Conservation (phyloP, 2,329 filamentous ascomycete species). For the Pyrenophora teres region DNA sequence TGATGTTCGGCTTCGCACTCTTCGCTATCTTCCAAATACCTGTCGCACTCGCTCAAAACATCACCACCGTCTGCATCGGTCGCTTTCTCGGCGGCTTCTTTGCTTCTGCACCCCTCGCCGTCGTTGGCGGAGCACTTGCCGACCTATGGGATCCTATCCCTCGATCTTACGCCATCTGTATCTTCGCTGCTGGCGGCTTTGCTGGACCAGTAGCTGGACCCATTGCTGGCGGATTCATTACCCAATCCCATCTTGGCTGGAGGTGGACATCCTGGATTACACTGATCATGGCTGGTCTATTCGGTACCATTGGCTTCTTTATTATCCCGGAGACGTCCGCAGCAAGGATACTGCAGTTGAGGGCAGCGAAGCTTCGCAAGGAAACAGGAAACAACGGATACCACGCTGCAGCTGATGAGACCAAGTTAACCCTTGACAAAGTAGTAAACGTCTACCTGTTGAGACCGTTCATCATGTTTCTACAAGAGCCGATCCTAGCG, state of each 20-base stretch:
- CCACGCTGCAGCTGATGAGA: slow-evolving; percentile 52
- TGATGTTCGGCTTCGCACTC: slow-evolving; percentile 40
- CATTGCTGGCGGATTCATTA: slow-evolving; percentile 49
- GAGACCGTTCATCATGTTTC: slow-evolving; percentile 68
- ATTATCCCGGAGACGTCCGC: slow-evolving; percentile 40
- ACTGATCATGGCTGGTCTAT: slow-evolving; percentile 40
- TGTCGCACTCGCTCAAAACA: slow-evolving; percentile 51
- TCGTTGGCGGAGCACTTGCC: slow-evolving; percentile 43
- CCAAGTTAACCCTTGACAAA: slow-evolving; percentile 66
- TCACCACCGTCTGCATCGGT: slow-evolving; percentile 57
- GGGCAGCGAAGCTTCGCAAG: slow-evolving; percentile 38
- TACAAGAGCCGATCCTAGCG: slow-evolving; percentile 43
- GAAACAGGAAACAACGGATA: slow-evolving; percentile 45
- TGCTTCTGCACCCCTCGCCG: slow-evolving; percentile 49
- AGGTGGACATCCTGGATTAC: slow-evolving; percentile 48
- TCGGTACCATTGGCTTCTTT: slow-evolving; percentile 29
- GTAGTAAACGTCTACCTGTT: slow-evolving; percentile 69
- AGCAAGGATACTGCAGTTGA: slow-evolving; percentile 36
- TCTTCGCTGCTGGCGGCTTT: slow-evolving; percentile 45
- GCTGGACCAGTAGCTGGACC: slow-evolving; percentile 53
- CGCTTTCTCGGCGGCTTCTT: slow-evolving; percentile 60
- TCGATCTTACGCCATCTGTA: slow-evolving; percentile 43
- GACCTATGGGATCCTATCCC: slow-evolving; percentile 46
- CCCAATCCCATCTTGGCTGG: slow-evolving; percentile 42
- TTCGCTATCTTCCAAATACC: slow-evolving; percentile 50